Conservation (phyloP, 2,329 filamentous ascomycete genomes). For the Alternaria brassicicola region DNA sequence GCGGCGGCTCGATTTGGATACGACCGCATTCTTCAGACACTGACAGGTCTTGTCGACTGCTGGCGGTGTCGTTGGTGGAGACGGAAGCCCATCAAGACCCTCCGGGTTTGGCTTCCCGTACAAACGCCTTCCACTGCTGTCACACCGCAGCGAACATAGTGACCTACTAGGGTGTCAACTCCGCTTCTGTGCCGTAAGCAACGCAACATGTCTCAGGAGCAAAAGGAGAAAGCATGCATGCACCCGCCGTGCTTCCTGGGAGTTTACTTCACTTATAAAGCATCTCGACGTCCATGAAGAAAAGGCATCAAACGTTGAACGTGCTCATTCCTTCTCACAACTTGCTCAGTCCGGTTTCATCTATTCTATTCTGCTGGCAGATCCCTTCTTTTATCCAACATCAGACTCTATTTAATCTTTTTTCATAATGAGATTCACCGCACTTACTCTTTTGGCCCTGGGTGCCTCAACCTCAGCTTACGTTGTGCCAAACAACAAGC, state of each 20-base stretch:
- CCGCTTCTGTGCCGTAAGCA: slow-evolving; percentile 18
- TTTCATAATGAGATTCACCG: slow-evolving; percentile 41
- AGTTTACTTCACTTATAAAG: slow-evolving; percentile 33
- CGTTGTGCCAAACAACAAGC: slow-evolving; percentile 37
- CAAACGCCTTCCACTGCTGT: slow-evolving; percentile 1
- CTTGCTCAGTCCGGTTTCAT: slow-evolving; percentile 36
- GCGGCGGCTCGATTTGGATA: slow-evolving; percentile 3
- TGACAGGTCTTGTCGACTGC: slow-evolving; percentile 15
- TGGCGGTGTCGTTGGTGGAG: slow-evolving; percentile 23
- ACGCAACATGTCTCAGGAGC: slow-evolving; percentile 31
- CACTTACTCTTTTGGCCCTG: slow-evolving; percentile 40
- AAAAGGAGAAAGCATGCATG: slow-evolving; percentile 9
- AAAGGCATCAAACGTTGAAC: slow-evolving; percentile 36
- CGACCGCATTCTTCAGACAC: slow-evolving; percentile 3
- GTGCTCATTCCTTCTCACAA: slow-evolving; percentile 44
- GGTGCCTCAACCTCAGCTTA: slow-evolving; percentile 42
- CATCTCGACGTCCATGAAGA: slow-evolving; percentile 25
- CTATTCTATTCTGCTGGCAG: slow-evolving; percentile 41
- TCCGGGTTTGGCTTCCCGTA: slow-evolving; percentile 19
- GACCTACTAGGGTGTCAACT: slow-evolving; percentile 14
- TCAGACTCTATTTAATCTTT: slow-evolving; percentile 16
- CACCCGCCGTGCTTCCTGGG: slow-evolving; percentile 7
- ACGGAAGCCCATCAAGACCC: slow-evolving; percentile 15
- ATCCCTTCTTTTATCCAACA: slow-evolving; percentile 28
- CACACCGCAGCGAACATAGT: slow-evolving; percentile 1